These are phyloP conservation scores for Blastomyces silverae DNA, from an alignment of 2,329 filamentous ascomycete genomes.

Conservation along the genomic window DNA sequence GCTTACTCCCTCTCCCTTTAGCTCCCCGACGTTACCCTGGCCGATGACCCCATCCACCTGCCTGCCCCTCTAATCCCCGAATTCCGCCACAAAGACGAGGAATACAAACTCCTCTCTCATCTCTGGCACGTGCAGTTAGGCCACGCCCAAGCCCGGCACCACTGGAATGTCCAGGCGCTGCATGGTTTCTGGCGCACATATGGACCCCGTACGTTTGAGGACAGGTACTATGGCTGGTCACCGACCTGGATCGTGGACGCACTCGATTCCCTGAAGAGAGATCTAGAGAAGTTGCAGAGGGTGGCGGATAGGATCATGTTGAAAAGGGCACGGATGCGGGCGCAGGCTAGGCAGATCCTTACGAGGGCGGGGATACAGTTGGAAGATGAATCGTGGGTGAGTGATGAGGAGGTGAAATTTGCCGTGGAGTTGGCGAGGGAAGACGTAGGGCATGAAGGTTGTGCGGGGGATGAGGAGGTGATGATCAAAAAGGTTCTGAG, in stretches of 20 bases:
- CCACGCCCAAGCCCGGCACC: constrained; percentile 14
- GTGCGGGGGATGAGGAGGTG: neutral
- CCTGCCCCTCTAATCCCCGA: constrained; percentile 10
- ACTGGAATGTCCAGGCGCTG: constrained; percentile 20
- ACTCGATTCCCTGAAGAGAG: neutral
- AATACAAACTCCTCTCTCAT: constrained; percentile 19
- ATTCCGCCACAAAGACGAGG: constrained; percentile 17
- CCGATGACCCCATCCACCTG: constrained; percentile 13
- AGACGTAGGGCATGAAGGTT: neutral
- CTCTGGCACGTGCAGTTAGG: constrained; percentile 23
- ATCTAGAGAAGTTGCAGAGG: neutral
- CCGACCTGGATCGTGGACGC: constrained; percentile 21
- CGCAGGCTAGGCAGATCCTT: neutral
- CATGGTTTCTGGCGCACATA: constrained; percentile 22
- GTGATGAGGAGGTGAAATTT: constrained; percentile 1
- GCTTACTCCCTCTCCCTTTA: neutral
- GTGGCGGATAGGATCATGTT: neutral
- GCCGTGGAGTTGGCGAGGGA: constrained; percentile 4
- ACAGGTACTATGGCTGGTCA: constrained; percentile 20
- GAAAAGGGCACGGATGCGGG: neutral
- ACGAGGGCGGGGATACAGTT: neutral
- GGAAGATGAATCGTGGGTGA: neutral
- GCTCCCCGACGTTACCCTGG: neutral
- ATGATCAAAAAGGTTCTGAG: neutral
- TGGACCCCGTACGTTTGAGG: constrained; percentile 17